These are phyloP conservation scores for Platanthera zijinensis DNA, from an alignment of 106 monocot genomes.

Conservation along the genomic window DNA sequence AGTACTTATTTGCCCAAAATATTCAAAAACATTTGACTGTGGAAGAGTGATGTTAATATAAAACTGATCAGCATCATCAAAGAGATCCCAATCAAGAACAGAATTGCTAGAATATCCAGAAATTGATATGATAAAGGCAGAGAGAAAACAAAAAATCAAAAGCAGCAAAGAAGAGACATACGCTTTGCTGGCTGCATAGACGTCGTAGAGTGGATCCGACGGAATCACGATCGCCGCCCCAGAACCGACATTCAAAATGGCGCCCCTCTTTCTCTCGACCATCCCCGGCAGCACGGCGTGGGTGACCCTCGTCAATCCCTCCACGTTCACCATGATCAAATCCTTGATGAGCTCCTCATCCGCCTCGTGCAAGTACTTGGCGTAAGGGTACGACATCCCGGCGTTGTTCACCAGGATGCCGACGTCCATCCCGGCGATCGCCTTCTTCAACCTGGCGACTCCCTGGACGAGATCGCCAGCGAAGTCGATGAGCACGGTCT, in stretches of 20 bases:
- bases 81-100: background rate
- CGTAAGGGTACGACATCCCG: slow-evolving; percentile 80
- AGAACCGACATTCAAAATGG: slow-evolving; percentile 83
- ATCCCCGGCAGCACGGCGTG: slow-evolving; percentile 76
- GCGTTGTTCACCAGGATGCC: slow-evolving; percentile 86
- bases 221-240: slow-evolving; percentile 75
- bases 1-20: too few relatives aligned
- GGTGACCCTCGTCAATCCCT: slow-evolving; percentile 72
- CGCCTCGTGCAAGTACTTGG: slow-evolving; percentile 85
- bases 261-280: slow-evolving; percentile 68
- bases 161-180: slow-evolving; percentile 24
- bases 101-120: background rate
- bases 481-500: slow-evolving; percentile 65
- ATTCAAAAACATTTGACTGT: too few relatives aligned
- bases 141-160: slow-evolving; percentile 1
- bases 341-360: slow-evolving; percentile 59
- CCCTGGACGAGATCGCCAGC: slow-evolving; percentile 48
- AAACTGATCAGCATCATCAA: too few relatives aligned
- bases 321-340: slow-evolving; percentile 80
- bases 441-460: slow-evolving; percentile 34
- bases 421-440: slow-evolving; percentile 58
- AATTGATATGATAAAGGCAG: background rate
- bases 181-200: slow-evolving; percentile 93
- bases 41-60: too few relatives aligned
- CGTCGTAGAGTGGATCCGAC: slow-evolving; percentile 73